Conservation (phyloP, 208 protist genomes). For the Trypanosoma vivax region DNA sequence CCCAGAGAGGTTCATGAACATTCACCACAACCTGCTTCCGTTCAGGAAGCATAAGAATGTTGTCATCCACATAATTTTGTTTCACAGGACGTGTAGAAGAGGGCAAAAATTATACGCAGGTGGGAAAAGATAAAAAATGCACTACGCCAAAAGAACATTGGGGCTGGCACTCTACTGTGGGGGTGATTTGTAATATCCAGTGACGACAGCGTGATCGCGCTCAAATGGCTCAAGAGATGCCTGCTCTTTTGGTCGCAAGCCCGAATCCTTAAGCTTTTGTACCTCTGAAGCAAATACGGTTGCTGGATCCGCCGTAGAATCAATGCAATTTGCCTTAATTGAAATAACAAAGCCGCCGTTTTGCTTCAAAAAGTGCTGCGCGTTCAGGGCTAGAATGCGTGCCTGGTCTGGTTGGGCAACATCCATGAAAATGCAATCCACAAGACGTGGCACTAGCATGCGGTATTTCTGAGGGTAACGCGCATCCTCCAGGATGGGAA, state of each 20-base stretch:
- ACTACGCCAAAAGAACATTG: not conserved
- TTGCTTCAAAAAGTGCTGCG: constrained; percentile 98
- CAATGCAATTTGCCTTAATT: constrained; percentile 99
- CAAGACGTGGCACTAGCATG: constrained; percentile 98
- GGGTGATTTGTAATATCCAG: constrained; percentile 70
- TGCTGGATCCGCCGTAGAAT: constrained; percentile 96
- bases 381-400: constrained; percentile 99
- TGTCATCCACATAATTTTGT: too few relatives aligned
- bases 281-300: constrained; percentile 98
- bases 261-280: constrained; percentile 91
- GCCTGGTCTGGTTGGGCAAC: constrained; percentile 99
- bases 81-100: too few relatives aligned
- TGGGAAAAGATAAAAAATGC: not conserved
- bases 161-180: constrained; percentile 26
- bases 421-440: constrained; percentile 99
- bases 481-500: constrained; percentile 99
- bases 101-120: too few relatives aligned
- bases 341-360: constrained; percentile 99
- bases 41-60: too few relatives aligned
- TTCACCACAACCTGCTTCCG: too few relatives aligned
- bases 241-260: constrained; percentile 97
- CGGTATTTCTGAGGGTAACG: constrained; percentile 99
- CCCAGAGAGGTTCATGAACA: too few relatives aligned
- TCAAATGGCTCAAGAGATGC: constrained; percentile 99
- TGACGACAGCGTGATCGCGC: constrained; percentile 98